Evolutionary conservation across 2,329 filamentous ascomycete species (phyloP).

Genomic region (Trichoderma breve): DNA sequence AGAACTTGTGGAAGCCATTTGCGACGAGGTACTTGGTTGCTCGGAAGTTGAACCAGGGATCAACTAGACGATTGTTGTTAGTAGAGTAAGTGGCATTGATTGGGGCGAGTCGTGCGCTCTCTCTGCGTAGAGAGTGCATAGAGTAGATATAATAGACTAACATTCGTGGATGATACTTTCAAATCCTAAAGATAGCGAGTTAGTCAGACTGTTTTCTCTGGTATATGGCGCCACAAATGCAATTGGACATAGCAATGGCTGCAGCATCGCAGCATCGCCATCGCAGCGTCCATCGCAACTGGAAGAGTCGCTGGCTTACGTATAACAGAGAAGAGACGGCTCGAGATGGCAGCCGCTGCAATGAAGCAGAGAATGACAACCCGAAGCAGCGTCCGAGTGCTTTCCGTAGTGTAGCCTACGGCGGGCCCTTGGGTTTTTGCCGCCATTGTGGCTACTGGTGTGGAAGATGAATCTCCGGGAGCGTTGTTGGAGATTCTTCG

Average conservation of each 20-base stretch:
- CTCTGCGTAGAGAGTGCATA: not conserved
- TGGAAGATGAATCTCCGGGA: slow-evolving; percentile 31
- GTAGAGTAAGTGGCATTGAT: slow-evolving; percentile 3
- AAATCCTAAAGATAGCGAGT: slow-evolving; percentile 62
- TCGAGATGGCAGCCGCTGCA: slow-evolving; percentile 85
- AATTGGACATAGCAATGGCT: slow-evolving; percentile 2
- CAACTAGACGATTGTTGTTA: slow-evolving; percentile 59
- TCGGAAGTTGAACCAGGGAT: slow-evolving; percentile 99
- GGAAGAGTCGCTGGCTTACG: slow-evolving; percentile 57
- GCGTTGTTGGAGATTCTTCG: slow-evolving; percentile 36
- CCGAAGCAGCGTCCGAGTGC: slow-evolving; percentile 78
- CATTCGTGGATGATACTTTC: slow-evolving; percentile 99
- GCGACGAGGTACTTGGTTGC: slow-evolving; percentile 96
- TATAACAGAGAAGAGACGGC: slow-evolving; percentile 96
- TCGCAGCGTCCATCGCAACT: not conserved
- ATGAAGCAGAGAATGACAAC: slow-evolving; percentile 89
- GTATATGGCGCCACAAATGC: not conserved
- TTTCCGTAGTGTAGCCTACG: slow-evolving; percentile 76
- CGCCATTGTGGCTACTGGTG: slow-evolving; percentile 44
- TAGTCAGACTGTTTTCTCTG: slow-evolving; percentile 28
- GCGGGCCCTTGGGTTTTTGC: slow-evolving; percentile 51
- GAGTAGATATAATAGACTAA: slow-evolving; percentile 53
- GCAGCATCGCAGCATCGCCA: not conserved
- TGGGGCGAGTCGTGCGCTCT: not conserved
- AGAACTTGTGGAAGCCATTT: slow-evolving; percentile 97